Evolutionary conservation across 2,329 filamentous ascomycete genomes (phyloP), one percentile per base, ranked within the genome.

Genomic region (Nakataea oryzae): DNA sequence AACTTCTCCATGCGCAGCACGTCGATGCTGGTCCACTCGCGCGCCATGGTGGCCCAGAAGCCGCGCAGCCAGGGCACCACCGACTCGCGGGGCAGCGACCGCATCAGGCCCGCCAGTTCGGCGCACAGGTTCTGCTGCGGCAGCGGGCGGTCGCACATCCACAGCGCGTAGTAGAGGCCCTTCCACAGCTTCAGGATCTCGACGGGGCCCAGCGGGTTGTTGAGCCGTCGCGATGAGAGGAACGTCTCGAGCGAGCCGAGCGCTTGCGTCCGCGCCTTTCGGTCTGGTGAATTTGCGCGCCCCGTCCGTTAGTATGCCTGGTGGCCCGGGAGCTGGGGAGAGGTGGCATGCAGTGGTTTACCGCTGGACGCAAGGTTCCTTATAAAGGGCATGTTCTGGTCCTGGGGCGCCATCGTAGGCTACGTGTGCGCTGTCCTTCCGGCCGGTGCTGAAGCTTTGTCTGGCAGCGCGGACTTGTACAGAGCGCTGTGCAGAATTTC

Each of bases 171-270:
- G 79, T 95, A 97, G 26, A 97, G 84, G 6, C 92, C 93, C 72
- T 96, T 96, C 91, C 92, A 96, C 66, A 97, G 83, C 78, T 96
- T 96, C 64, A 93, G 80, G 59, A 91, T 79, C 66, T 96, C 92
- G 67, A 89, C 74, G 54, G 84, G 78, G 24, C 84, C 77, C 64
- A 97, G 85, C 28, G 63, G 84, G 62, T 74, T 79, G 68, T 74
- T 64, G 54, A 74, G 69, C 50, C 78, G 73, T 54, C 83, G 81
- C 64, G 84, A 80, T 65, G 84, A 81, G 72, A 97, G 87, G 79
- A 90, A 97, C 59, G 85, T 82, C 67, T 86, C 85, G 30, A 97
- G 86, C 58, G 89, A 90, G 61, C 83, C 78, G 73, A 97, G 83
- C 62, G 92, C 90, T 65, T 88, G 82, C 72, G 89, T 89, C 71